phyloP scores from a whole-genome alignment of 2,329 filamentous ascomycete genomes.

The Penicillium psychrosexuale region DNA sequence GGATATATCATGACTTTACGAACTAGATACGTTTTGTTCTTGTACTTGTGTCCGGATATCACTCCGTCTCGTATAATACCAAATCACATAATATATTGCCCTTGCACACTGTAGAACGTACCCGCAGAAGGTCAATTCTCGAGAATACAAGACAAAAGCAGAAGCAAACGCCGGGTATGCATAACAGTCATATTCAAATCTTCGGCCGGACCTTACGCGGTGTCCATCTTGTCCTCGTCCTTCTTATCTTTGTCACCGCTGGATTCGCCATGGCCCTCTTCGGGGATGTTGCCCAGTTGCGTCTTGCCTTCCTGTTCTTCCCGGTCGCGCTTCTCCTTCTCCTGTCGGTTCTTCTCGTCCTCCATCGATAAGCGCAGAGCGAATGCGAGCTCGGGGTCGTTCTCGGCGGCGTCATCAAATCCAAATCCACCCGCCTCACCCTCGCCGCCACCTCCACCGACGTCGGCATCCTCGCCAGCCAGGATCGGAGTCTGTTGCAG shows the following conservation, averaged over 20 bases:
- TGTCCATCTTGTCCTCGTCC: conserved; percentile 83
- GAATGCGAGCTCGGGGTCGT: conserved; percentile 87
- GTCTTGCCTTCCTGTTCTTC: conserved; percentile 70
- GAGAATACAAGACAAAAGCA: conserved; percentile 22
- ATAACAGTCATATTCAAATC: conserved; percentile 31
- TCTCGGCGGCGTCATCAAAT: conserved; percentile 79
- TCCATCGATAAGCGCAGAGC: conserved; percentile 97
- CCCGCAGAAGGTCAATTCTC: conserved; percentile 12
- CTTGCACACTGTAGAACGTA: conserved; percentile 15
- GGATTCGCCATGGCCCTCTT: conserved; percentile 67
- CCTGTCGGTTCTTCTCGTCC: conserved; percentile 91
- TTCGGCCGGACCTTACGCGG: conserved; percentile 55
- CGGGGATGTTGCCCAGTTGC: conserved; percentile 75
- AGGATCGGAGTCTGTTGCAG: conserved; percentile 87
- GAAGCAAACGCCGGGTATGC: conserved; percentile 39
- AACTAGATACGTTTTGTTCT: conserved; percentile 21
- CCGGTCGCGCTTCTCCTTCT: conserved; percentile 76
- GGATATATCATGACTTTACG: conserved; percentile 22
- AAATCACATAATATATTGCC: conserved; percentile 23
- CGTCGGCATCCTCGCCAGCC: conserved; percentile 71
- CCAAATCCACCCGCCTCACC: conserved; percentile 58
- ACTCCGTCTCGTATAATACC: conserved; percentile 20
- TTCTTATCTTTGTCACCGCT: conserved; percentile 57
- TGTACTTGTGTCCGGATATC: conserved; percentile 9
- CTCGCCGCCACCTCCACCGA: conserved; percentile 45